Evolutionary conservation across 2,329 filamentous ascomycete species (phyloP).

Genomic region (Xylaria sp.): DNA sequence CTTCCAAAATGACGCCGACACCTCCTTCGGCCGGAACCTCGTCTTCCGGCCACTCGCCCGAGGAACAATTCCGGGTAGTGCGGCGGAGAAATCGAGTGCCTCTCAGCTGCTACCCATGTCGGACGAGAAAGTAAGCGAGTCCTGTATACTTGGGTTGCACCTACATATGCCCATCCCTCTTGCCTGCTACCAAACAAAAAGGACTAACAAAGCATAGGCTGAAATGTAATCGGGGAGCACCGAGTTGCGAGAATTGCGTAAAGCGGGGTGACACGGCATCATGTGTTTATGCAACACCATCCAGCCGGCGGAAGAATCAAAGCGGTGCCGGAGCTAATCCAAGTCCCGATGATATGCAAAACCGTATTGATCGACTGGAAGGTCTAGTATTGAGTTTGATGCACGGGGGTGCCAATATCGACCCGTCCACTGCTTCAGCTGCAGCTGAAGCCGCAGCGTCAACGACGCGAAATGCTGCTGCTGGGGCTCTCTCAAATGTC

Average conservation of each 20-base stretch:
- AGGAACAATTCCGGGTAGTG: constrained; percentile 87
- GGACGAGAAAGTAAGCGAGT: constrained; percentile 82
- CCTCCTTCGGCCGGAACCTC: constrained; percentile 83
- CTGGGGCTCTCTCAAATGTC: constrained; percentile 52
- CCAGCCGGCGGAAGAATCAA: constrained; percentile 78
- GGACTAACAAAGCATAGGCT: constrained; percentile 51
- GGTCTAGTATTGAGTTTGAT: constrained; percentile 91
- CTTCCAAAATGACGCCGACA: constrained; percentile 74
- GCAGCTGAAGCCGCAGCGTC: constrained; percentile 49
- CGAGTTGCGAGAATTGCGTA: constrained; percentile 89
- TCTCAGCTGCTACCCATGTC: constrained; percentile 89
- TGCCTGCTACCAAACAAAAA: constrained; percentile 31
- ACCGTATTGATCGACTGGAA: constrained; percentile 94
- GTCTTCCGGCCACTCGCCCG: constrained; percentile 79
- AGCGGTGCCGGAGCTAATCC: constrained; percentile 62
- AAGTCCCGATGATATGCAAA: constrained; percentile 95
- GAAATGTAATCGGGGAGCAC: constrained; percentile 92
- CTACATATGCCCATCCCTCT: constrained; percentile 35
- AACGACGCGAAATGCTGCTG: constrained; percentile 43
- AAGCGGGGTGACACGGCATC: constrained; percentile 84
- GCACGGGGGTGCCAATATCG: constrained; percentile 78
- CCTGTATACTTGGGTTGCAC: constrained; percentile 27
- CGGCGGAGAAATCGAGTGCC: constrained; percentile 93
- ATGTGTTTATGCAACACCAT: constrained; percentile 84
- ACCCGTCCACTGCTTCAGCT: constrained; percentile 52